phyloP scores from a whole-genome alignment of 1,284 basidiomycete species.

The Fistulina hepatica region DNA sequence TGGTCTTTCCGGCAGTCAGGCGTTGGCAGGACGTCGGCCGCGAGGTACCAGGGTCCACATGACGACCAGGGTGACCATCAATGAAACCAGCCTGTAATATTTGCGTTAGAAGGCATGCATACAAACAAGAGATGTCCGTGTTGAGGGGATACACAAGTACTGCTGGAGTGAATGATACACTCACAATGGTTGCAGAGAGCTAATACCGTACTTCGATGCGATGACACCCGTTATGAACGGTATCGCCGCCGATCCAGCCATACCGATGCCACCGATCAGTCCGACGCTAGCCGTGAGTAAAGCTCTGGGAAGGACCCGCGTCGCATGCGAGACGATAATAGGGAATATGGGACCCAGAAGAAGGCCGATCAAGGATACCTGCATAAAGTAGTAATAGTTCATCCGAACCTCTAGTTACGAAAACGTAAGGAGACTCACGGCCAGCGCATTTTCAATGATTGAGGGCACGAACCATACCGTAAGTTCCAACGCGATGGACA shows the following conservation, averaged over 20 bases:
- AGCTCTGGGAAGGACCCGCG: constrained; percentile 36
- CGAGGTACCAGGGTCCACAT: too few species aligned
- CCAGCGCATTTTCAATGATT: constrained; percentile 39
- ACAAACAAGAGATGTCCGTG: too few species aligned
- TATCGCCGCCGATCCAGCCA: constrained; percentile 6
- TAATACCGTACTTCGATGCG: background rate
- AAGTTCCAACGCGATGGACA: constrained; percentile 47
- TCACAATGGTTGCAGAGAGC: background rate
- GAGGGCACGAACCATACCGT: constrained; percentile 48
- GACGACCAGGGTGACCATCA: background rate
- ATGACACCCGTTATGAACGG: constrained; percentile 1
- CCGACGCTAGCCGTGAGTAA: constrained; percentile 43
- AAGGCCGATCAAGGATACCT: constrained; percentile 44
- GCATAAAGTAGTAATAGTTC: too few species aligned
- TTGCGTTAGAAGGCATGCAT: too few species aligned
- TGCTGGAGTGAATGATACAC: background rate
- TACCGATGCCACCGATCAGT: constrained; percentile 37
- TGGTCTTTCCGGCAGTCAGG: too few species aligned
- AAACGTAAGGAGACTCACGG: constrained; percentile 14
- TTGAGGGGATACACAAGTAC: background rate
- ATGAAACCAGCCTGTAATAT: background rate
- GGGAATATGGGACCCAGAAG: constrained; percentile 46
- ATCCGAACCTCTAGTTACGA: background rate
- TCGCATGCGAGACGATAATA: constrained; percentile 39
- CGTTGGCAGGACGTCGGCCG: too few species aligned